Conservation (phyloP, 805 yeast species). For the Hanseniaspora mollemarum region DNA sequence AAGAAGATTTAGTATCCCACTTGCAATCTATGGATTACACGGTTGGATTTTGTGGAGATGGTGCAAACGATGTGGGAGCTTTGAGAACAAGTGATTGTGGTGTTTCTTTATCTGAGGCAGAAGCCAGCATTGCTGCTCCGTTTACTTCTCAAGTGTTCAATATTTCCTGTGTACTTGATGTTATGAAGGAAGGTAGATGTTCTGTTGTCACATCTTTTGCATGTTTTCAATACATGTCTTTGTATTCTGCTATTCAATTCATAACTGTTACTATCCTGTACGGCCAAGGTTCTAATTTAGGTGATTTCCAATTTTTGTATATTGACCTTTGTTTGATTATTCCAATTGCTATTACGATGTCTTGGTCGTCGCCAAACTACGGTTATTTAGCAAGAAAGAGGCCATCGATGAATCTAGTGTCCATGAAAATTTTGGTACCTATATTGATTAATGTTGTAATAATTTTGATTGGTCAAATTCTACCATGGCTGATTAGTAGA, state of each 20-base stretch:
- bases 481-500: constrained; percentile 53
- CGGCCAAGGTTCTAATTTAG: constrained; percentile 80
- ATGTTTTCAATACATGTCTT: constrained; percentile 95
- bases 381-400: constrained; percentile 48
- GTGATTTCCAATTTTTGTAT: constrained; percentile 92
- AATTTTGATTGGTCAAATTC: constrained; percentile 51
- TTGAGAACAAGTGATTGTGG: constrained; percentile 97
- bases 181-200: constrained; percentile 88
- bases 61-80: constrained; percentile 99
- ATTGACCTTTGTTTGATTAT: constrained; percentile 82
- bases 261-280: constrained; percentile 75
- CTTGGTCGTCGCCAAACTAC: constrained; percentile 78
- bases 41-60: constrained; percentile 97
- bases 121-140: constrained; percentile 97
- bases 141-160: constrained; percentile 85
- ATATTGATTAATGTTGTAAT: constrained; percentile 65
- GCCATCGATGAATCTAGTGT: constrained; percentile 88
- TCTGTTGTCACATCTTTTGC: constrained; percentile 89
- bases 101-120: constrained; percentile 89
- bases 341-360: constrained; percentile 94
- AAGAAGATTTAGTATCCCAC: constrained; percentile 86
- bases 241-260: constrained; percentile 93
- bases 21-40: constrained; percentile 77
- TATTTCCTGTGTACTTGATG: constrained; percentile 82
- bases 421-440: constrained; percentile 77